These are phyloP conservation scores for Colletotrichum sp. DNA, from an alignment of 2,329 filamentous ascomycete species.

Conservation along the genomic window DNA sequence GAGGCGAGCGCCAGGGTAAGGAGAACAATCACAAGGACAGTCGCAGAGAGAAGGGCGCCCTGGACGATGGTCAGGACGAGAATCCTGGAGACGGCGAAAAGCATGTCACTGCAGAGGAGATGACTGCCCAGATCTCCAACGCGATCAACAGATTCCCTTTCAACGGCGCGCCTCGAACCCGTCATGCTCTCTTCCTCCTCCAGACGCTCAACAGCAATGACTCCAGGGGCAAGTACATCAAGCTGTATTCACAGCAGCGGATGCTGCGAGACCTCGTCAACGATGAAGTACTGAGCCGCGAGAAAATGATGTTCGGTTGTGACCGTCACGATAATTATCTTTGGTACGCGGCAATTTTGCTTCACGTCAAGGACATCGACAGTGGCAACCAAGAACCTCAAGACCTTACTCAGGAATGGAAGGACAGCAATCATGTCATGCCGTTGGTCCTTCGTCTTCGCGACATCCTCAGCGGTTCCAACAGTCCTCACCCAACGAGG, in stretches of 20 bases:
- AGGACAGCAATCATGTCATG: not conserved
- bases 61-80: not conserved
- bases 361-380: not conserved
- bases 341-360: not conserved
- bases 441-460: not conserved
- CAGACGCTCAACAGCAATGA: not conserved
- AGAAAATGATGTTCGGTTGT: not conserved
- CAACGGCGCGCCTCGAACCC: not conserved
- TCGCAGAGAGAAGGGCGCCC: not conserved
- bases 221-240: not conserved
- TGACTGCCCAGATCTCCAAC: not conserved
- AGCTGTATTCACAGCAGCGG: not conserved
- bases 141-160: not conserved
- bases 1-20: not conserved
- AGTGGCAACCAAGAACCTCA: not conserved
- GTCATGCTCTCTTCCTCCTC: not conserved
- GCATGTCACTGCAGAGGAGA: not conserved
- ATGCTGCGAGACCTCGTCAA: not conserved
- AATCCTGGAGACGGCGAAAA: not conserved
- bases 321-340: not conserved
- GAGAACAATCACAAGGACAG: not conserved
- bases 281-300: not conserved
- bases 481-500: not conserved
- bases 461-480: not conserved
- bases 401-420: not conserved